Conservation (phyloP, 2,329 filamentous ascomycete genomes). For the Pseudocercospora musae region DNA sequence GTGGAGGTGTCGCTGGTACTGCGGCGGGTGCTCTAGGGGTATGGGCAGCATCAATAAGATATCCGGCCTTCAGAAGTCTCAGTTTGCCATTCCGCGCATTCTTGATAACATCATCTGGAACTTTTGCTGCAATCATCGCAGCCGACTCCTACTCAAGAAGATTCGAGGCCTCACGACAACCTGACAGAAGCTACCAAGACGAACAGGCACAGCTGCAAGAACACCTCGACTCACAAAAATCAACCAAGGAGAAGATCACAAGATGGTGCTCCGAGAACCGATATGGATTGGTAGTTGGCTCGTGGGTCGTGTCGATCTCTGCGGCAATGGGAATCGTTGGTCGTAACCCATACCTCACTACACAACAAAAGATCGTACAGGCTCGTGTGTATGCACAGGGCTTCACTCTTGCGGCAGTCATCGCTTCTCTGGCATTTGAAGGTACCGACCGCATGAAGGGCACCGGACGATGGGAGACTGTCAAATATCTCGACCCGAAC, state of each 20-base stretch:
- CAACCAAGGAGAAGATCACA: slow-evolving; percentile 58
- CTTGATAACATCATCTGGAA: slow-evolving; percentile 75
- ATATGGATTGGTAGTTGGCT: slow-evolving; percentile 78
- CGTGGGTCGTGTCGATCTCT: slow-evolving; percentile 79
- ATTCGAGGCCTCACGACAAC: slow-evolving; percentile 69
- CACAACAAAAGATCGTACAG: slow-evolving; percentile 85
- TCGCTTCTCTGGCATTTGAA: slow-evolving; percentile 81
- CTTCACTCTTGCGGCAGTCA: slow-evolving; percentile 76
- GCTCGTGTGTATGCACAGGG: slow-evolving; percentile 92
- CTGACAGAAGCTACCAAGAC: slow-evolving; percentile 64
- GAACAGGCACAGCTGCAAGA: slow-evolving; percentile 56
- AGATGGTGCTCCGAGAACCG: slow-evolving; percentile 76
- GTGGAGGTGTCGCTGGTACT: slow-evolving; percentile 69
- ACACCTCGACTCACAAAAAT: slow-evolving; percentile 55
- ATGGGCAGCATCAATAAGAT: slow-evolving; percentile 65
- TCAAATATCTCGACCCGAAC: slow-evolving; percentile 74
- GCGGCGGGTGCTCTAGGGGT: slow-evolving; percentile 66
- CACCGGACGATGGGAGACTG: slow-evolving; percentile 76
- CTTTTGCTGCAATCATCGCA: slow-evolving; percentile 77
- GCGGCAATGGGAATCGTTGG: slow-evolving; percentile 71
- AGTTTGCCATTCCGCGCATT: slow-evolving; percentile 90
- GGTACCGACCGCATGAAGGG: slow-evolving; percentile 72
- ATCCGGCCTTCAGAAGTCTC: slow-evolving; percentile 72
- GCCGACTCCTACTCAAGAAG: slow-evolving; percentile 71
- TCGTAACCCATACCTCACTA: slow-evolving; percentile 70